Evolutionary conservation across 495 filamentous ascomycete genomes (phyloP), one percentile per base, ranked within the genome.

Genomic region (Xylaria grammica): DNA sequence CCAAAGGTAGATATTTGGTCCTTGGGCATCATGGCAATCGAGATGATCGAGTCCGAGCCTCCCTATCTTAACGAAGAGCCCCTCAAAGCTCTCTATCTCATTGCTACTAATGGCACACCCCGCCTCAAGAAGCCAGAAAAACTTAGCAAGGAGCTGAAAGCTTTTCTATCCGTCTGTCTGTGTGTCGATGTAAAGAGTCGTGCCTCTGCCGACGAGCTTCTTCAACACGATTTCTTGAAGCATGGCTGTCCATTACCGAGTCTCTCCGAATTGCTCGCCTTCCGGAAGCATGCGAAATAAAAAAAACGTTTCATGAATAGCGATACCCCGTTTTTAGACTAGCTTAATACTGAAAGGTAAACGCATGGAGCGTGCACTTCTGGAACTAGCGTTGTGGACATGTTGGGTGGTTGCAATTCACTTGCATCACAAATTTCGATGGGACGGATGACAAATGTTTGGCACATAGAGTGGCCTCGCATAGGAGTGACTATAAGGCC

Each of bases 1-100:
- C 89, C 91, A 67, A 99, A 99, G 84, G 95, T 98, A 60, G 95
- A 99, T 72, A 97, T 97, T 69, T 98, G 95, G 95, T 97, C 94
- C 13, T 83, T 99, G 53, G 95, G 95, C 69, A 99, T 99, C 80
- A 99, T 98, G 95, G 94, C 95, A 44, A 99, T 99, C 68, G 95
- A 99, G 81, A 97, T 99, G 96, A 99, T 99, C 72, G 96, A 99
- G 77, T 94, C 91, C 11, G 95, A 99, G 73, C 95, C 95, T 7
- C 95, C 95, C 0, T 98, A 99, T 76, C 85, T 98, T 27, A 98
- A 97, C 77, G 95, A 98, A 77, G 94, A 98, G 78, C 95, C 95
- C 0, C 86, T 99, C 34, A 99, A 98, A 83, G 95, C 91, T 13
- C 86, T 99, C 50, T 99, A 96, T 71, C 86, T 98, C 40, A 98